Evolutionary conservation across 345 rosid genomes (phyloP).

Genomic region (Eutrema heterophyllum): DNA sequence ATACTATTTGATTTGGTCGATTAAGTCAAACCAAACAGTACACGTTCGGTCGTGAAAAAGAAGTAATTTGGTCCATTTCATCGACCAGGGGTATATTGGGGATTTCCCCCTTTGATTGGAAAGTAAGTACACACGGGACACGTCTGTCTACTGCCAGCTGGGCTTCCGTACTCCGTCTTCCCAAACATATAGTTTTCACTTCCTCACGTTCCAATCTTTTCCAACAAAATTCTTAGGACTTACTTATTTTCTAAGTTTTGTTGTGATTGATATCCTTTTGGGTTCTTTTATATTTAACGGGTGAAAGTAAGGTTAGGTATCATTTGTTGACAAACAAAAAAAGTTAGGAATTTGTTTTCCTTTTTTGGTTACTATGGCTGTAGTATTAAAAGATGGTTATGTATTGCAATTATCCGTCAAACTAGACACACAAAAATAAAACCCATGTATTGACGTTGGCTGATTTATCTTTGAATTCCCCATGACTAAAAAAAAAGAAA

Average conservation of each 20-base stretch:
- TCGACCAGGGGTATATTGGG: conserved; percentile 2
- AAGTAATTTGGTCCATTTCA: conserved; percentile 21
- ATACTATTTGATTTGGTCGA: neutral
- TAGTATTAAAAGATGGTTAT: no score
- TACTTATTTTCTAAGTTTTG: neutral
- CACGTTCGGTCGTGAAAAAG: conserved; percentile 2
- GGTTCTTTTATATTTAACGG: neutral
- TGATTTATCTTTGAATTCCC: neutral
- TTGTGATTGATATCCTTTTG: neutral
- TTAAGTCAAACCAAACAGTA: conserved; percentile 22
- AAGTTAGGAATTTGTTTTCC: neutral
- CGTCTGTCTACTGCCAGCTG: conserved; percentile 8
- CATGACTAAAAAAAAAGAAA: neutral
- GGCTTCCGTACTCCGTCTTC: conserved; percentile 15
- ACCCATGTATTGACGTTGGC: conserved; percentile 1
- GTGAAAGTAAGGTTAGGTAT: neutral
- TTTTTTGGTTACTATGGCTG: neutral
- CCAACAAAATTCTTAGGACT: neutral
- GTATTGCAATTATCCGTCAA: neutral
- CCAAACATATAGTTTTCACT: conserved; percentile 14
- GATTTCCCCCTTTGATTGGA: neutral
- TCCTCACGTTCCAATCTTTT: neutral
- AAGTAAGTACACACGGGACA: conserved; percentile 2
- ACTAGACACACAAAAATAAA: neutral
- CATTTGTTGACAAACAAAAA: conserved; percentile 2